Conservation (phyloP, 257 asterid species). For the Fraxinus excelsior region DNA sequence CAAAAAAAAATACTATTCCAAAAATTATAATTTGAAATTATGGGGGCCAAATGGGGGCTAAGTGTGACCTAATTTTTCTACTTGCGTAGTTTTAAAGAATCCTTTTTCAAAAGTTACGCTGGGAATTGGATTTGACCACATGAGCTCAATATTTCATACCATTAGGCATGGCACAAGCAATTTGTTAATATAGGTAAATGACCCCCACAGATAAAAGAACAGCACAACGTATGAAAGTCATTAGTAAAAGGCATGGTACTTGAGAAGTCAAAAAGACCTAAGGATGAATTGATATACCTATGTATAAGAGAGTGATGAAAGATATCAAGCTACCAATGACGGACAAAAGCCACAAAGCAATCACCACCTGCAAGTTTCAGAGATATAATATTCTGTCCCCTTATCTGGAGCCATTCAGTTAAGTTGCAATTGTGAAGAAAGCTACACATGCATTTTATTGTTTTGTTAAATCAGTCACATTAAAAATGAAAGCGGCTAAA, state of each 20-base stretch:
- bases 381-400: slow-evolving; percentile 21
- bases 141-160: not conserved
- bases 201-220: slow-evolving; percentile 2
- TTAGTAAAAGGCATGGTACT: not conserved
- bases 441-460: slow-evolving; percentile 17
- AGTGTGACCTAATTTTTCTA: not conserved
- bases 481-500: not conserved
- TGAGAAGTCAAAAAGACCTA: not conserved
- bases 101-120: not conserved
- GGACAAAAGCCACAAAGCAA: slow-evolving; percentile 85
- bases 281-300: slow-evolving; percentile 52
- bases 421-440: slow-evolving; percentile 3
- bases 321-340: slow-evolving; percentile 84
- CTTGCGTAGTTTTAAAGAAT: not conserved
- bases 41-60: too few species aligned
- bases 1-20: too few species aligned
- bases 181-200: not conserved
- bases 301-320: slow-evolving; percentile 77
- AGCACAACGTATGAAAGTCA: not conserved
- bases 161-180: slow-evolving; percentile 1
- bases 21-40: too few species aligned
- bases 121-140: slow-evolving; percentile 4
- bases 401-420: slow-evolving; percentile 11
- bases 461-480: not conserved
- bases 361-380: slow-evolving; percentile 82